Conservation (phyloP, 306 rosid species). For the Mucuna pruriens region DNA sequence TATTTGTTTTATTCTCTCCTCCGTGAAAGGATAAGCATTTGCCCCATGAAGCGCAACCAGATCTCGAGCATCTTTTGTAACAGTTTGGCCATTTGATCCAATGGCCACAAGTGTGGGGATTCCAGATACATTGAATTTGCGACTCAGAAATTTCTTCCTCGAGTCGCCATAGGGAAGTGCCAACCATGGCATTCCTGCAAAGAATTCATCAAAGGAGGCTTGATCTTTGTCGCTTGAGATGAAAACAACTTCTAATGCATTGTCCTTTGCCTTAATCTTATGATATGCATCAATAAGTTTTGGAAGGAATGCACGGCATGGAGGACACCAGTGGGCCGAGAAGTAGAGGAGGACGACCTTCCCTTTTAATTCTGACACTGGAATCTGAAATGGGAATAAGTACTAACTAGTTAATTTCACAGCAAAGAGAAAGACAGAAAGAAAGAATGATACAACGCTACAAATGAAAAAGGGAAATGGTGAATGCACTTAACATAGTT, state of each 20-base stretch:
- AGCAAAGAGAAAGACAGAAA: not conserved
- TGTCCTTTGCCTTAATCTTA: constrained; percentile 63
- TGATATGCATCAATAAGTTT: constrained; percentile 64
- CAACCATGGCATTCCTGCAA: constrained; percentile 81
- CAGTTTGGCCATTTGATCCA: constrained; percentile 68
- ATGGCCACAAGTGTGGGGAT: constrained; percentile 72
- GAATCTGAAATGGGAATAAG: constrained; percentile 51
- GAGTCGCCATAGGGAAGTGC: constrained; percentile 79
- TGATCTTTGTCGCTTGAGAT: constrained; percentile 79
- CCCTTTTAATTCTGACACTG: constrained; percentile 68
- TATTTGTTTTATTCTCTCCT: constrained; percentile 54
- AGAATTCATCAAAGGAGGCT: constrained; percentile 63
- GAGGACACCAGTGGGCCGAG: constrained; percentile 90
- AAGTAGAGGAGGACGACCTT: constrained; percentile 77
- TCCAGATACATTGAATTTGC: constrained; percentile 63
- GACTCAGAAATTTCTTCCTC: constrained; percentile 62
- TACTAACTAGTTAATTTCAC: not conserved
- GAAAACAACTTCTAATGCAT: constrained; percentile 70
- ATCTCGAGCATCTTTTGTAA: constrained; percentile 59
- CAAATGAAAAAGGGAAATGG: not conserved
- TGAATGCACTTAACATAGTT: not conserved
- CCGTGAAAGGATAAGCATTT: constrained; percentile 75
- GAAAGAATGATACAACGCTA: not conserved
- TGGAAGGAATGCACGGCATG: constrained; percentile 80
- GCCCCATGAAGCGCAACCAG: constrained; percentile 58